A percentile compares a stretch with the other conserved stretches of the same genome.
Conservation (phyloP, 768 basidiomycete genomes). For the Psilocybe azurescens region DNA sequence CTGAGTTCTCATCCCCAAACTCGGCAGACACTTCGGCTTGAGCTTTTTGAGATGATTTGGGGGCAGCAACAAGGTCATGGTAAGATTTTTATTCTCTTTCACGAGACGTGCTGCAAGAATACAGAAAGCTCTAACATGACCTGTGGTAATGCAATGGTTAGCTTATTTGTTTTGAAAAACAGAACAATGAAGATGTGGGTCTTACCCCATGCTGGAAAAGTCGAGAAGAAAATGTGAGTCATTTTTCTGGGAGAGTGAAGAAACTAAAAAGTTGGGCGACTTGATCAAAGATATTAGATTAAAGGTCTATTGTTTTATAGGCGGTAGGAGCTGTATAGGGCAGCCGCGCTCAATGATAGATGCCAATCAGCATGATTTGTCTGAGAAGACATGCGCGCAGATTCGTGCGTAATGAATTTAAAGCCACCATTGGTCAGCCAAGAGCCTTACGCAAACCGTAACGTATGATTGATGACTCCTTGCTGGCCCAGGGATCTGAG, state of each 20-base stretch:
- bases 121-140: slow-evolving; percentile 13
- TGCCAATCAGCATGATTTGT: not conserved
- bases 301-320: too few relatives aligned
- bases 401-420: too few relatives aligned
- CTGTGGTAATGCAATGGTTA: not conserved
- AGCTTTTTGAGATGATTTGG: slow-evolving; percentile 5
- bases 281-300: too few relatives aligned
- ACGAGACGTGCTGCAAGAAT: slow-evolving; percentile 16
- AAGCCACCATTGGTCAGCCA: not conserved
- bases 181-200: not conserved
- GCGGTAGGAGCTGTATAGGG: too few relatives aligned
- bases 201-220: slow-evolving; percentile 10
- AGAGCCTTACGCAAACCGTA: not conserved
- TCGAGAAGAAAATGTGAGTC: slow-evolving; percentile 5
- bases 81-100: slow-evolving; percentile 9
- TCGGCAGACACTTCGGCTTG: slow-evolving; percentile 7
- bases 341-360: not conserved
- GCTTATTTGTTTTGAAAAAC: not conserved
- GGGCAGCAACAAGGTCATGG: slow-evolving; percentile 10
- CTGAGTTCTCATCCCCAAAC: not conserved
- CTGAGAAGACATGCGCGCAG: not conserved
- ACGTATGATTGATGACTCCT: too few relatives aligned
- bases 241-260: not conserved
- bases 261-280: not conserved
- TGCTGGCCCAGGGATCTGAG: too few relatives aligned